Evolutionary conservation across 805 yeast species (phyloP).

Genomic region (Spathaspora sp.): DNA sequence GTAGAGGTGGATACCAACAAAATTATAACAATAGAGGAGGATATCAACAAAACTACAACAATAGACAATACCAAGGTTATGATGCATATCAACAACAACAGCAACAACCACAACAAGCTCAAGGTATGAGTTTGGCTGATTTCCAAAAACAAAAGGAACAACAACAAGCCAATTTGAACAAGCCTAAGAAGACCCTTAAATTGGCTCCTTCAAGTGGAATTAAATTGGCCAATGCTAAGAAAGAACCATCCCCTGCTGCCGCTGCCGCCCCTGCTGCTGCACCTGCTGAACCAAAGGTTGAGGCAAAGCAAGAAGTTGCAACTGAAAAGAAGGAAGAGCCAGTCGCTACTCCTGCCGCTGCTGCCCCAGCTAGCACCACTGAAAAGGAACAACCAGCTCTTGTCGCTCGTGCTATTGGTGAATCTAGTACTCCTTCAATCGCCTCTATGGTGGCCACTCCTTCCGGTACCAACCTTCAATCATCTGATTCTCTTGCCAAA

Average conservation of each 20-base stretch:
- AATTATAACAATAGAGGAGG: constrained; percentile 15
- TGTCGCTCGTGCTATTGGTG: constrained; percentile 20
- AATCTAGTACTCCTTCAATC: constrained; percentile 8
- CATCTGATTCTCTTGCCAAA: constrained; percentile 52
- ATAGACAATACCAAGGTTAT: constrained; percentile 16
- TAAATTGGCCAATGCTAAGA: constrained; percentile 50
- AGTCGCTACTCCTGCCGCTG: constrained; percentile 16
- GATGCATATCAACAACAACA: constrained; percentile 13
- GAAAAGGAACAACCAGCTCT: constrained; percentile 14
- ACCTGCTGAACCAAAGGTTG: constrained; percentile 11
- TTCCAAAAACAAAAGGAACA: constrained; percentile 66
- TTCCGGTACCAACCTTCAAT: constrained; percentile 8
- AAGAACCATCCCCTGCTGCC: constrained; percentile 18
- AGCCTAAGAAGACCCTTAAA: constrained; percentile 66
- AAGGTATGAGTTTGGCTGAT: constrained; percentile 72
- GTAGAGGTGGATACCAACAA: constrained; percentile 10
- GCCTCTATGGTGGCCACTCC: constrained; percentile 13
- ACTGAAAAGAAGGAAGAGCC: constrained; percentile 17
- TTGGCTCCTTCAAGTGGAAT: constrained; percentile 63
- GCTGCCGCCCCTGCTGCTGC: constrained; percentile 19
- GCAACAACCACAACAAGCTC: constrained; percentile 16
- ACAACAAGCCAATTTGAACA: constrained; percentile 35
- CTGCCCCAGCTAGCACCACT: background rate
- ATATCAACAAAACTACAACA: constrained; percentile 23
- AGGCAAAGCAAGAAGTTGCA: constrained; percentile 10